Conservation (phyloP, 2,329 filamentous ascomycete genomes). For the Aspergillus uvarum region DNA sequence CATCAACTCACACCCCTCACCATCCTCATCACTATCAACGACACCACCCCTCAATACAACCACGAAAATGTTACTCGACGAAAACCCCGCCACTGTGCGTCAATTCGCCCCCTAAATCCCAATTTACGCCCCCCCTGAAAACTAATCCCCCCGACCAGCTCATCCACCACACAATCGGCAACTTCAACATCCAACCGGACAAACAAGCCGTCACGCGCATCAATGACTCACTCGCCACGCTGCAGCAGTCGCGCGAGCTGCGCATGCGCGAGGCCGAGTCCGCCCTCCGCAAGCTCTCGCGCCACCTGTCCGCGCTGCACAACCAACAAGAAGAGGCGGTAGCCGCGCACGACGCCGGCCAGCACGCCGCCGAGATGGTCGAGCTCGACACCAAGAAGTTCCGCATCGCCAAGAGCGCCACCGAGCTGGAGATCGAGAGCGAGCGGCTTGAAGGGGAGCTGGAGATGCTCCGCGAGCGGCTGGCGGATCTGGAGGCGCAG, state of each 20-base stretch:
- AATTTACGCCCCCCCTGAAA: no score
- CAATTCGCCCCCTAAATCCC: no score
- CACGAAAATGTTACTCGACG: conserved; percentile 83
- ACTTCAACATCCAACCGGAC: conserved; percentile 93
- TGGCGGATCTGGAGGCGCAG: conserved; percentile 82
- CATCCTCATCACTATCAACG: not conserved
- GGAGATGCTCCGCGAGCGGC: conserved; percentile 68
- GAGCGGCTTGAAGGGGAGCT: conserved; percentile 81
- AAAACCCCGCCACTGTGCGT: conserved; percentile 80
- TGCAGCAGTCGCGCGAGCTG: conserved; percentile 79
- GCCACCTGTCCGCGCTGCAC: conserved; percentile 71
- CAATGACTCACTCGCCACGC: conserved; percentile 74
- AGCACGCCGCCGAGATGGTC: conserved; percentile 80
- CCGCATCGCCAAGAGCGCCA: conserved; percentile 85
- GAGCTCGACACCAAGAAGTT: conserved; percentile 92
- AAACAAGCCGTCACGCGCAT: conserved; percentile 80
- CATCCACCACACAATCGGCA: conserved; percentile 85
- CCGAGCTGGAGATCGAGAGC: conserved; percentile 89
- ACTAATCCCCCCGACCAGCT: conserved; percentile 55
- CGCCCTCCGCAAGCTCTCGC: conserved; percentile 69
- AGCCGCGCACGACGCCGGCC: conserved; percentile 70
- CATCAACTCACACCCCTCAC: conserved; percentile 12
- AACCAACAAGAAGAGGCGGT: conserved; percentile 76
- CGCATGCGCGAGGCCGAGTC: conserved; percentile 70
- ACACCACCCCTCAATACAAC: not conserved